These are phyloP conservation scores for Buddleja alternifolia DNA, from an alignment of 257 asterid species.

Conservation along the genomic window DNA sequence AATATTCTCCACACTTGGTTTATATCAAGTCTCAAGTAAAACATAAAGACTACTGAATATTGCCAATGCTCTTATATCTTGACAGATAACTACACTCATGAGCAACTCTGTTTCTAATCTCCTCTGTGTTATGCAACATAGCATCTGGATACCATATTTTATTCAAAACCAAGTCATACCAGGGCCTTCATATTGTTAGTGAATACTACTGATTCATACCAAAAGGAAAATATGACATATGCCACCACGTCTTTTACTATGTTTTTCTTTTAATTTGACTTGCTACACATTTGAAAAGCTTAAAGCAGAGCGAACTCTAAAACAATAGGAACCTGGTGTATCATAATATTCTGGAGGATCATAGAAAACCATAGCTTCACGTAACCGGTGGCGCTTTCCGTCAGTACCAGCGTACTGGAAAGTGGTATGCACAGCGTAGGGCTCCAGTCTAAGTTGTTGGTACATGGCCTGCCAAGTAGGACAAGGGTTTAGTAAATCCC, in stretches of 20 bases:
- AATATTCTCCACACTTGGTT: conserved; percentile 2
- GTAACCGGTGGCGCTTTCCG: conserved; percentile 95
- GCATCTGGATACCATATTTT: not conserved
- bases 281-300: not conserved
- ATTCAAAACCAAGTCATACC: conserved; percentile 5
- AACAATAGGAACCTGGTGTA: conserved; percentile 63
- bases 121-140: conserved; percentile 9
- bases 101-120: not conserved
- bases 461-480: conserved; percentile 66
- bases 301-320: conserved; percentile 8
- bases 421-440: conserved; percentile 97
- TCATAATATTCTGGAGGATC: conserved; percentile 93
- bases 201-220: not conserved
- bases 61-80: not conserved
- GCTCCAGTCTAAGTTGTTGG: conserved; percentile 84
- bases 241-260: not conserved
- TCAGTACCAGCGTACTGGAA: conserved; percentile 97
- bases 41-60: not conserved
- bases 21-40: conserved; percentile 18
- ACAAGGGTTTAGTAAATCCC: conserved; percentile 19
- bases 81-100: not conserved
- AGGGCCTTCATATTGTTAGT: not conserved
- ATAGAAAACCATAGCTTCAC: conserved; percentile 89
- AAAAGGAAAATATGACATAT: not conserved
- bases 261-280: not conserved